Percentiles rank a stretch among this genome's conserved stretches.
Evolutionary conservation across 805 yeast species (phyloP).

Genomic region (Yarrowia hollandica): DNA sequence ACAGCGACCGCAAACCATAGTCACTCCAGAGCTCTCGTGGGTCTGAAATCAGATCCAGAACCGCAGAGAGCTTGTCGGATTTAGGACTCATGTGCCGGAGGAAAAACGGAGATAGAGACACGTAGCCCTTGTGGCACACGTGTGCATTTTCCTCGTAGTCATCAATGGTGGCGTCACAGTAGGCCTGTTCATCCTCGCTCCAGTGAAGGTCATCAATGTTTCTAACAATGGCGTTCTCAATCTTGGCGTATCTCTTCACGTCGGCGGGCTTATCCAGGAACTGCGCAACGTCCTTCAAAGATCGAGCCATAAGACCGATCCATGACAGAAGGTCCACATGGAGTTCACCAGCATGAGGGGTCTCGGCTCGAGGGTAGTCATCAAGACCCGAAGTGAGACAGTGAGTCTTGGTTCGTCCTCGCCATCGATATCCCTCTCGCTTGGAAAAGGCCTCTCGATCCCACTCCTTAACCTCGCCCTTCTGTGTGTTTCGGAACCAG

Average conservation of each 20-base stretch:
- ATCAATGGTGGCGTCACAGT: constrained; percentile 82
- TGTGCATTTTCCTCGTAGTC: constrained; percentile 63
- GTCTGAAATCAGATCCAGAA: constrained; percentile 62
- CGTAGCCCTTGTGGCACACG: constrained; percentile 89
- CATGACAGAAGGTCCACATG: constrained; percentile 88
- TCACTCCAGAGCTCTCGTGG: constrained; percentile 74
- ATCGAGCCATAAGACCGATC: constrained; percentile 89
- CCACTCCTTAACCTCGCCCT: constrained; percentile 70
- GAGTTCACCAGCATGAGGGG: constrained; percentile 83
- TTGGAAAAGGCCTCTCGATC: constrained; percentile 54
- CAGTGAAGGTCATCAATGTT: constrained; percentile 80
- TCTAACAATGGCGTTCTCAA: constrained; percentile 56
- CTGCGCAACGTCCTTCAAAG: constrained; percentile 72
- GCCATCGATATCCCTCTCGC: constrained; percentile 83
- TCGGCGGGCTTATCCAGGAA: constrained; percentile 62
- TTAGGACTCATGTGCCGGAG: constrained; percentile 59
- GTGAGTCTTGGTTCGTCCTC: constrained; percentile 82
- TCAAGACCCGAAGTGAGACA: constrained; percentile 93
- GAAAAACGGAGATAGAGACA: constrained; percentile 81
- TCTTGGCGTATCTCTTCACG: constrained; percentile 50
- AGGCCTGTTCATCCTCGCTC: constrained; percentile 63
- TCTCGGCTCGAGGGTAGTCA: constrained; percentile 85
- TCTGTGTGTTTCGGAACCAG: constrained; percentile 81
- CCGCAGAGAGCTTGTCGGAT: constrained; percentile 50
- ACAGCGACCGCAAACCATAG: constrained; percentile 79